Evolutionary conservation across 129 eudicot species (phyloP).

Genomic region (Ambrosia trifida): DNA sequence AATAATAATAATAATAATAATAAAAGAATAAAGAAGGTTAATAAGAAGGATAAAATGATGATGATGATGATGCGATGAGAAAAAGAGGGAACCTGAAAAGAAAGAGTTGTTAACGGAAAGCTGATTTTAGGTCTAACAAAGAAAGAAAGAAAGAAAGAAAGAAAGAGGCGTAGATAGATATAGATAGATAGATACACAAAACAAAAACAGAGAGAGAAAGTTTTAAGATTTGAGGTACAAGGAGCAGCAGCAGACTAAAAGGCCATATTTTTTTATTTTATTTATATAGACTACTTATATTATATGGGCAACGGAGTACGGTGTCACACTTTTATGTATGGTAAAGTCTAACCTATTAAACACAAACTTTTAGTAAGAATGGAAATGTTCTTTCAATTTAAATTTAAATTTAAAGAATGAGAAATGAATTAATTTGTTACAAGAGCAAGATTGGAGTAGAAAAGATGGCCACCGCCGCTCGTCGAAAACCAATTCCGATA

Average conservation of each 20-base stretch:
- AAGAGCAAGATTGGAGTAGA: too few species aligned
- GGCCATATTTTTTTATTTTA: slow-evolving; percentile 30
- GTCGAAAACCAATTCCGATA: too few species aligned
- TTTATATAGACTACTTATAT: neutral
- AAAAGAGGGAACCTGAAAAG: slow-evolving; percentile 42
- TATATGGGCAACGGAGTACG: too few species aligned
- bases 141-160: slow-evolving; percentile 43
- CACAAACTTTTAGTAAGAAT: too few species aligned
- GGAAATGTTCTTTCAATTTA: too few species aligned
- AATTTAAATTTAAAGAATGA: too few species aligned
- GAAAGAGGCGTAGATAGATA: slow-evolving; percentile 34
- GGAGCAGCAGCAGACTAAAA: slow-evolving; percentile 47
- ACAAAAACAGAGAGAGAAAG: slow-evolving; percentile 47
- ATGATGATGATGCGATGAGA: too few species aligned
- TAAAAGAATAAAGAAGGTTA: slow-evolving; percentile 15
- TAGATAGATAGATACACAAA: slow-evolving; percentile 33
- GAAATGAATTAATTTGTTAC: too few species aligned
- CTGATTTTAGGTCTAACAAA: slow-evolving; percentile 46
- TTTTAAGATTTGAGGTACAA: slow-evolving; percentile 59
- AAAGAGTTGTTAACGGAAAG: slow-evolving; percentile 43
- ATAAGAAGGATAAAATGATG: slow-evolving; percentile 38
- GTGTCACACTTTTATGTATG: too few species aligned
- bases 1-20: too few species aligned
- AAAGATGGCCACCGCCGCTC: too few species aligned
- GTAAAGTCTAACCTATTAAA: too few species aligned